Evolutionary conservation across 352 stramenopile species (phyloP), one percentile per base, ranked within the genome.

Genomic region (Pythium apleroticum): DNA sequence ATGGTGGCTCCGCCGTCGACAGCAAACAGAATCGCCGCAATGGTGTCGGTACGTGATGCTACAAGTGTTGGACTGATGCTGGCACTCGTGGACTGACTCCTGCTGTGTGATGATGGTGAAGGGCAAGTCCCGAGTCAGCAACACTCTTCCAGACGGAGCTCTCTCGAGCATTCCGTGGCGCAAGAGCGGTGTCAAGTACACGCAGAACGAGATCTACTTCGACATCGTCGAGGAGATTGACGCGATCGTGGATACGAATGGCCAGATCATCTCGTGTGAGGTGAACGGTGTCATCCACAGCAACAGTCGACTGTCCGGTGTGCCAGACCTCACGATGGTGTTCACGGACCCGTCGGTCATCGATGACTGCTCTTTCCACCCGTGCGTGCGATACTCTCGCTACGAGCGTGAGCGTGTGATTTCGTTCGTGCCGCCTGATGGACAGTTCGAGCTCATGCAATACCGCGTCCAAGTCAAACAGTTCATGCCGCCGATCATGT

Each of bases 141-240:
- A 98, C 58, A 93, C 86, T 52, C 71, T 98, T 19, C 93, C 92
- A 0, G 92, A 93, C 46, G 94, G 95, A 9, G 96, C 95, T 3
- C 85, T 98, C 28, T 98, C 90, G 33, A 98, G 96, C 72, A 99
- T 99, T 76, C 97, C 97, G 24, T 99, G 97, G 97, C 83, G 97
- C 66, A 98, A 98, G 66, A 93, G 88, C 52, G 95, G 90, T 57
- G 96, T 99, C 56, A 89, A 89, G 49, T 99, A 99, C 76, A 91
- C 85, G 53, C 86, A 93, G 68, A 99, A 99, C 82, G 97, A 99
- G 80, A 98, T 99, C 54, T 99, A 99, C 76, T 96, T 99, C 63
- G 97, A 99, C 74, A 98, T 99, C 72, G 83, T 99, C 0, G 97
- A 99, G 79, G 96, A 98, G 74, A 91, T 99, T 30, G 96, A 99